A percentile compares a stretch with the other conserved stretches of the same genome.
Evolutionary conservation across 257 asterid genomes (phyloP).

Genomic region (Thymus quinquecostatus): DNA sequence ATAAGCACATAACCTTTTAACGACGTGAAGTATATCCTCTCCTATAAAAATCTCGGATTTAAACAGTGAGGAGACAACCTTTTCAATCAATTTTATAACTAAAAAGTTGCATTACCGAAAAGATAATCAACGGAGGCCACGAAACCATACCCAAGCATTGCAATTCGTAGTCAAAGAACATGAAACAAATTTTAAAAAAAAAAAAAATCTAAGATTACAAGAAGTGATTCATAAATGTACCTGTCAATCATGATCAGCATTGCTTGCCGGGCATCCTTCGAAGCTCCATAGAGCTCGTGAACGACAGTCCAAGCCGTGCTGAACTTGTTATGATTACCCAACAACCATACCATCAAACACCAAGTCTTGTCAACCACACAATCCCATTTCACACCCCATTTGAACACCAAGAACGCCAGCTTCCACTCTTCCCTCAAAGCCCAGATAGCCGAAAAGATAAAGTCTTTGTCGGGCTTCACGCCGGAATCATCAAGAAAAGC

Average conservation of each 20-base stretch:
- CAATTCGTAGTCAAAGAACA: constrained; percentile 2
- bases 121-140: not conserved
- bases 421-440: constrained; percentile 80
- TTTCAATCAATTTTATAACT: not conserved
- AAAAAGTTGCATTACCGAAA: not conserved
- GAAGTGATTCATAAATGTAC: constrained; percentile 37
- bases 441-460: constrained; percentile 65
- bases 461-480: constrained; percentile 52
- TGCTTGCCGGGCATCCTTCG: constrained; percentile 63
- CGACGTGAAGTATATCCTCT: not conserved
- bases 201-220: not conserved
- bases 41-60: not conserved
- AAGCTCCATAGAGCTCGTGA: constrained; percentile 53
- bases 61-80: not conserved
- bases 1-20: not conserved
- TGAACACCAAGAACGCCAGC: constrained; percentile 73
- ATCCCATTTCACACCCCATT: constrained; percentile 86
- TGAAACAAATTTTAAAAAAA: not conserved
- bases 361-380: constrained; percentile 57
- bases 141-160: constrained; percentile 20
- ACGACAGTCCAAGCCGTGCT: constrained; percentile 89
- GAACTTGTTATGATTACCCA: constrained; percentile 83
- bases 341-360: constrained; percentile 83
- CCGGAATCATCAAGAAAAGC: constrained; percentile 64
- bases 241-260: constrained; percentile 86